Evolutionary conservation across 2,329 filamentous ascomycete genomes (phyloP).

Genomic region (Cyclaneusma minus): DNA sequence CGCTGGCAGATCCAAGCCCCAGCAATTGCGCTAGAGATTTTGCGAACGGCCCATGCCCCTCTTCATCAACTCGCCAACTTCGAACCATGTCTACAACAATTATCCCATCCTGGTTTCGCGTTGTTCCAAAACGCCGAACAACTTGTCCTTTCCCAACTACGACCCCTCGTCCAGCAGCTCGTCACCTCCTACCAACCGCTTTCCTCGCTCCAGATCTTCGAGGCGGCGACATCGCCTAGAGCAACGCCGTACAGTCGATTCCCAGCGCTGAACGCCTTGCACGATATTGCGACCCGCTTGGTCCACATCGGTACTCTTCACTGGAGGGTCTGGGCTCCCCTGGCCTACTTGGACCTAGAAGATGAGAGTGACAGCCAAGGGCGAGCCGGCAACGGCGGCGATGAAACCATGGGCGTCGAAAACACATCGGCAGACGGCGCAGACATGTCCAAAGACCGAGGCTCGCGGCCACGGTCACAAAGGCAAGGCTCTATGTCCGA

Average conservation of each 20-base stretch:
- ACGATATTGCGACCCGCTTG: constrained; percentile 60
- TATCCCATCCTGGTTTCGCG: constrained; percentile 14
- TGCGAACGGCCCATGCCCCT: constrained; percentile 17
- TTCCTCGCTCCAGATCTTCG: constrained; percentile 17
- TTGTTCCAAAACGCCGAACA: constrained; percentile 16
- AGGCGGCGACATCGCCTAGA: constrained; percentile 15
- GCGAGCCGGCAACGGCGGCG: too few species aligned
- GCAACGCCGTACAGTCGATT: constrained; percentile 2
- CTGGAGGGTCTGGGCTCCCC: constrained; percentile 73
- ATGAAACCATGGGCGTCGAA: too few species aligned
- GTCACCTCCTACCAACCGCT: constrained; percentile 15
- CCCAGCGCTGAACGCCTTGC: constrained; percentile 18
- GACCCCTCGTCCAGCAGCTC: constrained; percentile 14
- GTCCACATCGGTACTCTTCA: constrained; percentile 75
- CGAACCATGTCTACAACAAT: constrained; percentile 11
- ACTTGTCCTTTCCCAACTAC: constrained; percentile 12
- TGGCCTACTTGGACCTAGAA: constrained; percentile 51
- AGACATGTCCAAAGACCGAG: too few species aligned
- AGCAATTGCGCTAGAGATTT: constrained; percentile 17
- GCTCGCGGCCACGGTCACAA: too few species aligned
- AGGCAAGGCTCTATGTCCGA: too few species aligned
- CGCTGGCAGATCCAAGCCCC: constrained; percentile 12
- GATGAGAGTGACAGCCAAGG: too few species aligned
- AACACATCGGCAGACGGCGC: too few species aligned
- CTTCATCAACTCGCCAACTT: constrained; percentile 10